A percentile compares a stretch with the other conserved stretches of the same genome.
phyloP scores from a whole-genome alignment of 371 early-diverging fungal genomes.

The Haplosporangium sp. region DNA sequence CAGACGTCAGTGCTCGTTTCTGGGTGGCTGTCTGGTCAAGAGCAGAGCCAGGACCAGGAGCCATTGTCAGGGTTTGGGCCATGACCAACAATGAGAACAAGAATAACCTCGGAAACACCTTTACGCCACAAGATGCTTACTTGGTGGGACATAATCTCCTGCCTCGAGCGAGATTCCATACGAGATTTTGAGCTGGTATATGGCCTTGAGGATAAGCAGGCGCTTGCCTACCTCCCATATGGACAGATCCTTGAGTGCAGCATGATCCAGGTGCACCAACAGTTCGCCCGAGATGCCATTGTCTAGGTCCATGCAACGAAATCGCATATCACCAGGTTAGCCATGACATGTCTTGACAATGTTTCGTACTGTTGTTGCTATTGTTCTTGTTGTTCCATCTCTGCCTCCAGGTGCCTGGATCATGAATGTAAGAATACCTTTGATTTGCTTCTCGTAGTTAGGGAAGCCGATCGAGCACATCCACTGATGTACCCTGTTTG shows the following conservation, averaged over 20 bases:
- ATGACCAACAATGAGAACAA: neutral
- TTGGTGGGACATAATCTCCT: conserved; percentile 88
- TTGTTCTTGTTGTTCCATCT: neutral
- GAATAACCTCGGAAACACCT: too few relatives aligned
- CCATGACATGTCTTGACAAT: too few relatives aligned
- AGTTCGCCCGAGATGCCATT: conserved; percentile 94
- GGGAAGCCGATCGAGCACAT: conserved; percentile 65
- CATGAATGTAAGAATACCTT: conserved; percentile 54
- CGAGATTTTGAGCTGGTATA: conserved; percentile 82
- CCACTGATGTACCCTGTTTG: conserved; percentile 70
- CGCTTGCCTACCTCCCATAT: conserved; percentile 90
- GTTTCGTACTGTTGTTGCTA: neutral
- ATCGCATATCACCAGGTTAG: neutral
- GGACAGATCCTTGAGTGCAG: conserved; percentile 86
- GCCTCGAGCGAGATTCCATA: conserved; percentile 85
- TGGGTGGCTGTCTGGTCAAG: neutral
- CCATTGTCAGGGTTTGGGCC: neutral
- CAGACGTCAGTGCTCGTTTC: too few relatives aligned
- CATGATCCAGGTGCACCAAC: conserved; percentile 90
- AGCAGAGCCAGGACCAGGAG: neutral
- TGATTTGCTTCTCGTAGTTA: conserved; percentile 67
- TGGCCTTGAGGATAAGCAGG: conserved; percentile 84
- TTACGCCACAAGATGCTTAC: conserved; percentile 55
- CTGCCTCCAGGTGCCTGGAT: neutral
- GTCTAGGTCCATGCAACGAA: conserved; percentile 60